Evolutionary conservation across 306 rosid species (phyloP).

Genomic region (Trichosanthes truncata): DNA sequence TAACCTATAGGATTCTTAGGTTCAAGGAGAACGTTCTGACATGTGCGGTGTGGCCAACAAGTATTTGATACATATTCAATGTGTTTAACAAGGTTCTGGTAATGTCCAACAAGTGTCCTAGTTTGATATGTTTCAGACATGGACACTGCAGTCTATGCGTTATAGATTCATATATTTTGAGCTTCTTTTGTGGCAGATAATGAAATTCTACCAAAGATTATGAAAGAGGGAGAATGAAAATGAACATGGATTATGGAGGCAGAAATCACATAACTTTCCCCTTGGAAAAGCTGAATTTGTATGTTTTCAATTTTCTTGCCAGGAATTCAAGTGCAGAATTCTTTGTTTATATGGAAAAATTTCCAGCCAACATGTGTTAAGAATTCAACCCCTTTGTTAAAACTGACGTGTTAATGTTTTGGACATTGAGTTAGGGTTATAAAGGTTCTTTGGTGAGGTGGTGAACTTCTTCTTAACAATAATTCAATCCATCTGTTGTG

Average conservation of each 20-base stretch:
- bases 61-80: not conserved
- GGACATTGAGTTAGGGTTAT: not conserved
- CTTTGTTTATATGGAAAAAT: not conserved
- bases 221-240: not conserved
- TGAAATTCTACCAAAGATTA: not conserved
- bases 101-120: not conserved
- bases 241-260: not conserved
- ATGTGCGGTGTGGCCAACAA: not conserved
- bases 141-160: not conserved
- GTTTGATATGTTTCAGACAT: not conserved
- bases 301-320: not conserved
- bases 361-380: not conserved
- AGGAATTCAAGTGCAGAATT: not conserved
- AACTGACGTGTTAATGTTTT: not conserved
- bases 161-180: not conserved
- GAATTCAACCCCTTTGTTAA: not conserved
- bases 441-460: not conserved
- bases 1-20: not conserved
- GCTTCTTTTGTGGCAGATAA: not conserved
- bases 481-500: not conserved
- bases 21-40: not conserved
- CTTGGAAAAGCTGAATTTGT: not conserved
- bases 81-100: not conserved
- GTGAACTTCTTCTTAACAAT: not conserved
- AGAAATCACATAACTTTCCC: not conserved